Conservation (phyloP, 352 stramenopile species). For the Elongisporangium prolatum region DNA sequence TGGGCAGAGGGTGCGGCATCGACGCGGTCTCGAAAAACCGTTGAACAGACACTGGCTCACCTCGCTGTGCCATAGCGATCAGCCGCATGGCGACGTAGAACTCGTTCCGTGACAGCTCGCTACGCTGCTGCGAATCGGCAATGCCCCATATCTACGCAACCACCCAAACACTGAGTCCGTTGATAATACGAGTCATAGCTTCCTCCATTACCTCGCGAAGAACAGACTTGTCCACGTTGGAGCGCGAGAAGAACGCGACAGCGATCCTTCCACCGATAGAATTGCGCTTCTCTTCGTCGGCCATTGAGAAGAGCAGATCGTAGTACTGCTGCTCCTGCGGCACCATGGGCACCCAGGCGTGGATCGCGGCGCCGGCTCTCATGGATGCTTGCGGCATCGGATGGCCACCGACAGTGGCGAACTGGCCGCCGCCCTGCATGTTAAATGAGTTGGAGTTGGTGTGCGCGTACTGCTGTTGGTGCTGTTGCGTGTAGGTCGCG, state of each 20-base stretch:
- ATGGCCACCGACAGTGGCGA: constrained; percentile 13
- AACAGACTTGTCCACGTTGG: constrained; percentile 83
- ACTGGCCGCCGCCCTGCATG: constrained; percentile 17
- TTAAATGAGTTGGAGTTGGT: constrained; percentile 22
- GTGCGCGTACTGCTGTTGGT: constrained; percentile 41
- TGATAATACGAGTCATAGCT: neutral
- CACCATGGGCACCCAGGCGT: constrained; percentile 53
- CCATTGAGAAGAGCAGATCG: constrained; percentile 85
- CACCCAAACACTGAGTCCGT: neutral
- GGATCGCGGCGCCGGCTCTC: constrained; percentile 20
- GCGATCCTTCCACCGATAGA: constrained; percentile 86
- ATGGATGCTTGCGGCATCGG: constrained; percentile 9
- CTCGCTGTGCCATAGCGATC: constrained; percentile 79
- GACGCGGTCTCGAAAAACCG: constrained; percentile 64
- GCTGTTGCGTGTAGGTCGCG: constrained; percentile 45
- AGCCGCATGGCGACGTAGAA: constrained; percentile 87
- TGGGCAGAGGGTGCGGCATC: constrained; percentile 49
- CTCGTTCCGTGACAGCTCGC: constrained; percentile 70
- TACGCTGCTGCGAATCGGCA: constrained; percentile 61
- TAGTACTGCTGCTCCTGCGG: constrained; percentile 85
- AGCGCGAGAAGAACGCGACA: constrained; percentile 92
- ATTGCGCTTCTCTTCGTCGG: constrained; percentile 81
- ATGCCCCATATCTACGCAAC: constrained; percentile 71
- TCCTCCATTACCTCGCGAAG: constrained; percentile 49
- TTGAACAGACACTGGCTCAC: constrained; percentile 56